Conservation (phyloP, 2,329 filamentous ascomycete genomes). For the Amesomyces nigricolor region DNA sequence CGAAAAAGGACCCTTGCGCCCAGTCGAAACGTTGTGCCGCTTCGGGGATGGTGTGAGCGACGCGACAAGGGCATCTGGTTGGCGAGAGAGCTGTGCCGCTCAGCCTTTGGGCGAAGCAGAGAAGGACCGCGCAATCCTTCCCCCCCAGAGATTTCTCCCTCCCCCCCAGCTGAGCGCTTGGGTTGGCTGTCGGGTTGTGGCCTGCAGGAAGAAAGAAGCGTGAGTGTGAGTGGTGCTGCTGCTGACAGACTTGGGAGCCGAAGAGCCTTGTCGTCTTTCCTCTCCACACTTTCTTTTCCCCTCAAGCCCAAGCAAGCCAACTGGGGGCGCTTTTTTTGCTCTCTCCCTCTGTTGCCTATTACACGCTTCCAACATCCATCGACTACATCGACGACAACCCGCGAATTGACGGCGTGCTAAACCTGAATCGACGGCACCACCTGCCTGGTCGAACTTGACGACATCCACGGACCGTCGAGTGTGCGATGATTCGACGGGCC, state of each 20-base stretch:
- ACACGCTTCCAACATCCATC: too few relatives aligned
- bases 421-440: neutral
- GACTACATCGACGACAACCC: neutral
- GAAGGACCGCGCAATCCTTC: conserved; percentile 14
- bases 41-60: conserved; percentile 13
- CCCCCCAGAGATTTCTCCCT: neutral
- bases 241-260: neutral
- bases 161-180: conserved; percentile 13
- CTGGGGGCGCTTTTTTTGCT: neutral
- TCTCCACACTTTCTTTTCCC: neutral
- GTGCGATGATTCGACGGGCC: neutral
- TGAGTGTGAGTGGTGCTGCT: neutral
- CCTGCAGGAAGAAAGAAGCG: neutral
- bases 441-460: neutral
- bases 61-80: conserved; percentile 18
- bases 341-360: neutral
- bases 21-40: conserved; percentile 14
- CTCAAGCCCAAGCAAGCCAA: neutral
- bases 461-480: neutral
- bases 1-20: neutral
- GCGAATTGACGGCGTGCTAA: neutral
- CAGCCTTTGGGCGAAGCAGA: conserved; percentile 16
- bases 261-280: conserved; percentile 8
- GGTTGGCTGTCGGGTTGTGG: neutral
- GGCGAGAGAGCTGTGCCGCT: conserved; percentile 21